Base-by-base conservation (phyloP, 495 filamentous ascomycete genomes). In the Tuber umbilicatum region DNA sequence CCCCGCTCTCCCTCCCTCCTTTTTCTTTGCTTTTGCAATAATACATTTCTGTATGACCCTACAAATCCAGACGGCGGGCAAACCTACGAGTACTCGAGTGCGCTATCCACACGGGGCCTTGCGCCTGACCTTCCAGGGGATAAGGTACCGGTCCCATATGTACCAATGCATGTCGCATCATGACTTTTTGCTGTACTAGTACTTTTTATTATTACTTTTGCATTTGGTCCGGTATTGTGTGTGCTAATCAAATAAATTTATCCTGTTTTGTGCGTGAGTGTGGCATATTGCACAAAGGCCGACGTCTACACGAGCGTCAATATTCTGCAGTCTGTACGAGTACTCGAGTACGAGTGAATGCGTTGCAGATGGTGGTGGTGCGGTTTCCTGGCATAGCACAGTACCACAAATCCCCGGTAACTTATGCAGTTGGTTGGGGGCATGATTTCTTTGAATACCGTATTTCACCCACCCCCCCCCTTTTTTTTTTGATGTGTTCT, bases 401-500 rank as follows among this genome's bases (percentile, higher is more conserved):
- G 9, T 31, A 31, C 27, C 27, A 35, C 55, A 64, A 17, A 35
- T 35, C 27, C 55, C 27, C 12, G 55, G 55, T 35, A 64, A 64
- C 27, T 64, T 64, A 35, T 64, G 55, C 55, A 35, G 55, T 64
- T 64, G 55, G 55, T 64, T 64, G n/a, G 55, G 45, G 50, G 50
- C 50, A 55, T 27, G 50, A 27, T 27, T 55, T 55, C 50, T 55
- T 55, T n/a, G 45, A 47, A 47, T 47, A 14, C 5, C 1, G 42
- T 5, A 10, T 5, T 5, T 5, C 42, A 17, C 16, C 14, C 42
- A 16, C 10, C 14, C 12, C 42, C 42, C 17, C 41, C 41, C 41
- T 16, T 16, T 40, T 40, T 40, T 40, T 40, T 40, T 9, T 40
- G 39, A 40, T 40, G 39, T 9, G 5, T 40, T 9, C 39, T 40